Base-by-base conservation (phyloP, 1,139 yeast genomes). In the Saccharomyces hybrid region DNA sequence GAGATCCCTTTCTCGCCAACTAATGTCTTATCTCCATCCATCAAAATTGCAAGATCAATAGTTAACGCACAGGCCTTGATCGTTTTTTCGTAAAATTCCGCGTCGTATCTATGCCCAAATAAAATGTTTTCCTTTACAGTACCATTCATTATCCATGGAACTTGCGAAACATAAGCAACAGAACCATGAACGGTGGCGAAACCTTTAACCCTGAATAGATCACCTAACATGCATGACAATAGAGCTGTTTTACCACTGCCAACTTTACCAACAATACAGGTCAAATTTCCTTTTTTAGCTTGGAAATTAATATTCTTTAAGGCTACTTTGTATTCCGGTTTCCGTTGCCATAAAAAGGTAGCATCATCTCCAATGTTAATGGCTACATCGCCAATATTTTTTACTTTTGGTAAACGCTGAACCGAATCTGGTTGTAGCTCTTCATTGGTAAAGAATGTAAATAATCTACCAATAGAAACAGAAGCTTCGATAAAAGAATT, bases 1-100 rank as follows among this genome's bases (percentile, higher is more conserved):
- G 97, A 88, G 55, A 93, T 89, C 64, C 99, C 99, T 74, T 91
- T 93, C 73, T 93, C 99, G 60, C 99, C 99, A 52, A 93, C 98
- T 65, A 87, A 81, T 2, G 99, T 91, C 54, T 77, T 75, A 69
- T 93, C 98, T 51, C 98, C 97, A 67, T 88, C 88, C 3, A 96
- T 88, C 53, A 93, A 76, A 41, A 86, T 81, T 28, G 79, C 80
- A 61, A 93, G 78, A 73, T 93, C 99, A 50, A 83, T 82, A n/a
- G 78, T 73, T 64, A 93, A 78, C 5, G 97, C 97, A 77, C 99
- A 93, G 0, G 97, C 97, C 57, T 82, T 81, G 56, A 93, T 74
- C 1, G 96, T 90, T 62, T 79, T 79, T 41, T 84, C 80, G 71
- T 93, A 93, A 62, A 89, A 88, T 23, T 77, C 83, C 23, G 88